phyloP scores from a whole-genome alignment of 257 asterid genomes.

The Echium plantagineum region DNA sequence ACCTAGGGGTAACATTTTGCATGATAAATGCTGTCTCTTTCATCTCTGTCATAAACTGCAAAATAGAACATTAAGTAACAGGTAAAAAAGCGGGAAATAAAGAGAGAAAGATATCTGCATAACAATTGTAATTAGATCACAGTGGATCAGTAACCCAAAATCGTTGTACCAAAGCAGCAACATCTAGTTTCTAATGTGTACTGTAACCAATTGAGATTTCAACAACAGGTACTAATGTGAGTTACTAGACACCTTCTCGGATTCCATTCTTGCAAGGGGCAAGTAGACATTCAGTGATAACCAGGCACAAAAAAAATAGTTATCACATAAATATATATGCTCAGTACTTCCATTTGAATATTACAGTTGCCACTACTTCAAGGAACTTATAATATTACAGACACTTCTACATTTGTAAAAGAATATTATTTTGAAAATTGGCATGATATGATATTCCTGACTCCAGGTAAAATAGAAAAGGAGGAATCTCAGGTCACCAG shows the following conservation, averaged over 20 bases:
- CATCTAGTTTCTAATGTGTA: background rate
- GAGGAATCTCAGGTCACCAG: background rate
- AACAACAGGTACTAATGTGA: background rate
- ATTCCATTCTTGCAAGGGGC: background rate
- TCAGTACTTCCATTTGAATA: background rate
- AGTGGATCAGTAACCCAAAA: background rate
- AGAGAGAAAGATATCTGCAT: background rate
- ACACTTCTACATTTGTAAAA: background rate
- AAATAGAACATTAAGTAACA: conserved; percentile 3
- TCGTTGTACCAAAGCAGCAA: background rate
- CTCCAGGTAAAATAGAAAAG: background rate
- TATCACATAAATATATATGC: background rate
- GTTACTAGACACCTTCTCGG: background rate
- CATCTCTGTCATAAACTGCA: conserved; percentile 99
- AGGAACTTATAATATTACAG: background rate
- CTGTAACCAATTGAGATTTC: background rate
- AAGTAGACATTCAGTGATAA: too few species aligned
- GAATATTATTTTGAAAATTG: background rate
- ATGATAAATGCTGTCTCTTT: conserved; percentile 87
- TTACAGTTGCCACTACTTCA: background rate
- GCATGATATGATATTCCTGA: background rate
- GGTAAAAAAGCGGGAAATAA: background rate
- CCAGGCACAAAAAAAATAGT: too few species aligned
- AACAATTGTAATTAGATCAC: too few species aligned
- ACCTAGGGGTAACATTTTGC: conserved; percentile 88